Conservation (phyloP, 1,139 yeast genomes). For the Sugiyamaella japonica region DNA sequence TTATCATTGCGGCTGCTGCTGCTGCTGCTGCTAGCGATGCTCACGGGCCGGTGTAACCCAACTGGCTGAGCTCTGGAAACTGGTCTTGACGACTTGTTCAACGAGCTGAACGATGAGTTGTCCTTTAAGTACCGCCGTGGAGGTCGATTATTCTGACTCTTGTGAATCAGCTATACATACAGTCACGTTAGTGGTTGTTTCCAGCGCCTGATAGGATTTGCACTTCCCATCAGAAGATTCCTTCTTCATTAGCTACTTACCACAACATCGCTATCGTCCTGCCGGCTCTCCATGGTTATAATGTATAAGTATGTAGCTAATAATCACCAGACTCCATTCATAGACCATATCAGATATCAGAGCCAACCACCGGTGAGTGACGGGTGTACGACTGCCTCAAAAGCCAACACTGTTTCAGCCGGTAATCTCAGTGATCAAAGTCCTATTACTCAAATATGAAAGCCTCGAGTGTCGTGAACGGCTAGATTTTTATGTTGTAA, state of each 20-base stretch:
- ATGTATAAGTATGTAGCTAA: neutral
- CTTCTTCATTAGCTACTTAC: neutral
- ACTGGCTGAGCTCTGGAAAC: conserved; percentile 3
- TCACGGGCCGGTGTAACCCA: neutral
- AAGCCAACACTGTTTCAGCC: neutral
- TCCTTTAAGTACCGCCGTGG: conserved; percentile 1
- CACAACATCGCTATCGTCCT: conserved; percentile 12
- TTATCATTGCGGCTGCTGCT: neutral
- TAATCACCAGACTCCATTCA: neutral
- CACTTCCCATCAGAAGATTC: too few species aligned
- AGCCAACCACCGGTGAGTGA: neutral
- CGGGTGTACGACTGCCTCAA: neutral
- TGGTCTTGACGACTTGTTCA: conserved; percentile 3
- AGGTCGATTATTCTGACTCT: neutral
- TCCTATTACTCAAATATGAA: neutral
- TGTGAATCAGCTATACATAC: conserved; percentile 1
- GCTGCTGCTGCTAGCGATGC: neutral
- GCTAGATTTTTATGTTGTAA: neutral
- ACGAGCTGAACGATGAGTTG: conserved; percentile 7
- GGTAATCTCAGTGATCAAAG: neutral
- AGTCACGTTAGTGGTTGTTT: neutral
- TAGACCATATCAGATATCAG: neutral
- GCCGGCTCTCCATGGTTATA: conserved; percentile 1
- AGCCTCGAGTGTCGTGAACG: neutral
- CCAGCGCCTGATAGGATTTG: neutral